These are phyloP conservation scores for Diaporthe sp. DNA, from an alignment of 2,329 filamentous ascomycete species.

Conservation along the genomic window DNA sequence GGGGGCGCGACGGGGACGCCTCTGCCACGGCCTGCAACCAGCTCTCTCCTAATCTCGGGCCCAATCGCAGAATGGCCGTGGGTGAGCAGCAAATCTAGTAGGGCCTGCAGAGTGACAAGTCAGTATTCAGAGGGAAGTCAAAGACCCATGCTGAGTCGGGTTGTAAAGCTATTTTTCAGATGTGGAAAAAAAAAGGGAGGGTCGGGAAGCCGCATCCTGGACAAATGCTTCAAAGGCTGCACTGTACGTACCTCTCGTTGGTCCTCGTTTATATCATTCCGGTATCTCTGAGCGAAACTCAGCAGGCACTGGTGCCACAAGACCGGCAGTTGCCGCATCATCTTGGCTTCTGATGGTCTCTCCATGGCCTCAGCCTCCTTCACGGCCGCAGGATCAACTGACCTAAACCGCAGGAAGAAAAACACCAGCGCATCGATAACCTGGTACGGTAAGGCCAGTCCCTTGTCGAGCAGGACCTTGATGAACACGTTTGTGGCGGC, in stretches of 20 bases:
- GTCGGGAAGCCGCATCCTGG: background rate
- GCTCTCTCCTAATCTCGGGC: constrained; percentile 89
- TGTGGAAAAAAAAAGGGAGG: too few species aligned
- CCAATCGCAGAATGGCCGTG: constrained; percentile 91
- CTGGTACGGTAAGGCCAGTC: constrained; percentile 95
- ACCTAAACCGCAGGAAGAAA: constrained; percentile 93
- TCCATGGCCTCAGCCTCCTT: constrained; percentile 68
- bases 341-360: constrained; percentile 53
- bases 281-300: constrained; percentile 93
- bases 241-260: constrained; percentile 70
- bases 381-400: constrained; percentile 71
- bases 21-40: constrained; percentile 88
- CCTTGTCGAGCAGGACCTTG: constrained; percentile 93
- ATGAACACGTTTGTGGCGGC: constrained; percentile 97
- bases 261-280: constrained; percentile 96
- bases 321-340: constrained; percentile 77
- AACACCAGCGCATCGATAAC: constrained; percentile 96
- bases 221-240: background rate
- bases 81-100: constrained; percentile 87
- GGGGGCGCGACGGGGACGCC: constrained; percentile 78
- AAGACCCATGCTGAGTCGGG: background rate
- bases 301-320: constrained; percentile 97
- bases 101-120: constrained; percentile 64
- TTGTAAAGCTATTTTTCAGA: too few species aligned
- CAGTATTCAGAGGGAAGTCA: constrained; percentile 30